These are phyloP conservation scores for Fusarium xyrophilum DNA, from an alignment of 2,329 filamentous ascomycete species.

Conservation along the genomic window DNA sequence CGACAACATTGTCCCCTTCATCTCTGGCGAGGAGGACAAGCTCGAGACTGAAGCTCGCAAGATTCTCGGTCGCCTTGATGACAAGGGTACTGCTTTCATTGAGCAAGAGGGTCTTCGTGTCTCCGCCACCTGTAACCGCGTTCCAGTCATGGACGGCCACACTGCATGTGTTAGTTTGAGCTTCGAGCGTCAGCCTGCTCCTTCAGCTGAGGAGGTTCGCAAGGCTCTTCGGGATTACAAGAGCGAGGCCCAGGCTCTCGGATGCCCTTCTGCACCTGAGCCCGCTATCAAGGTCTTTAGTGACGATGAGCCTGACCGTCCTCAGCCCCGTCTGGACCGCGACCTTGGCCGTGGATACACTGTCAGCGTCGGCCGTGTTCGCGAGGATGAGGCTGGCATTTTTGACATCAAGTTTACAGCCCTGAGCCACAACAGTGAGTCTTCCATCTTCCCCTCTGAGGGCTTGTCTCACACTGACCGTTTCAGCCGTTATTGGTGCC, in stretches of 20 bases:
- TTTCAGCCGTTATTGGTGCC: constrained; percentile 82
- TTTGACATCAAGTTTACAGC: constrained; percentile 97
- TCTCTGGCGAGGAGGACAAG: constrained; percentile 94
- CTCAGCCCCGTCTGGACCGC: constrained; percentile 89
- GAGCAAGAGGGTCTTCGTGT: constrained; percentile 78
- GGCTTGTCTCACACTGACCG: constrained; percentile 3
- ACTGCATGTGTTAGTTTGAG: constrained; percentile 90
- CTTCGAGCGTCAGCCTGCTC: constrained; percentile 78
- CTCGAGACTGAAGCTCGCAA: constrained; percentile 93
- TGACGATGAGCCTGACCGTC: constrained; percentile 80
- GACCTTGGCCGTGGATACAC: constrained; percentile 87
- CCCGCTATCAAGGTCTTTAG: constrained; percentile 81
- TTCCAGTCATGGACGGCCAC: constrained; percentile 94
- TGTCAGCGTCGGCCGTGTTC: constrained; percentile 85
- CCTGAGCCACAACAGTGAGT: constrained; percentile 78
- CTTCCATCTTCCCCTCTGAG: not conserved
- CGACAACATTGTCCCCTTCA: constrained; percentile 95
- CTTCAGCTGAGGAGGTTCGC: constrained; percentile 77
- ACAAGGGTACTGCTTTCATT: constrained; percentile 74
- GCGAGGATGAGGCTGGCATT: constrained; percentile 85
- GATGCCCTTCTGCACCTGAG: constrained; percentile 84
- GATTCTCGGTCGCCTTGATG: constrained; percentile 81
- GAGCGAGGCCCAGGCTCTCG: constrained; percentile 80
- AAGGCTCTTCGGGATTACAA: constrained; percentile 81
- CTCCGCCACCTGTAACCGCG: constrained; percentile 88